These are phyloP conservation scores for Lactuca sativa DNA, from an alignment of 129 eudicot species.

Conservation along the genomic window DNA sequence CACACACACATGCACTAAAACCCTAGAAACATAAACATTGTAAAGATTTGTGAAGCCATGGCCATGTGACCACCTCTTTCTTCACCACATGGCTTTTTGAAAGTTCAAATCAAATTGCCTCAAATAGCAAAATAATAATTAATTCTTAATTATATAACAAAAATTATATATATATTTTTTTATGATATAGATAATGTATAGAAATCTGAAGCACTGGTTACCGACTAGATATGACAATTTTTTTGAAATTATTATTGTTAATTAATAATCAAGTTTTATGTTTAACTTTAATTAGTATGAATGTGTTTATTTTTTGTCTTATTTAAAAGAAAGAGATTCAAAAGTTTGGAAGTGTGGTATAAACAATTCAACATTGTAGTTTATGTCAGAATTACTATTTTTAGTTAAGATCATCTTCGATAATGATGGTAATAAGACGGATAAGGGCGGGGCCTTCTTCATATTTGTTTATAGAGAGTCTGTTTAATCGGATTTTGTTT, in stretches of 20 bases:
- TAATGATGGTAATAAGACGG: neutral
- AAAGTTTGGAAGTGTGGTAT: neutral
- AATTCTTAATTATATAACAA: no score
- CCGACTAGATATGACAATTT: neutral
- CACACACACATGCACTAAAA: neutral
- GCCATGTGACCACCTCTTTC: conserved; percentile 73
- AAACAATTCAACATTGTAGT: neutral
- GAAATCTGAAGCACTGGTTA: neutral
- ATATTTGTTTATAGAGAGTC: neutral
- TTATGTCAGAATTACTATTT: neutral
- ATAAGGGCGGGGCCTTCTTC: neutral
- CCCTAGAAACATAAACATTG: neutral
- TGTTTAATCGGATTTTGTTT: no score
- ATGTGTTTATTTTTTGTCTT: neutral
- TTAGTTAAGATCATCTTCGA: neutral
- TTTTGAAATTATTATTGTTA: no score
- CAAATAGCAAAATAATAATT: neutral
- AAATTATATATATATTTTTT: no score
- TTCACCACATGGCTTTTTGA: conserved; percentile 50
- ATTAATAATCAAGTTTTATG: no score
- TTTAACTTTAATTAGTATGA: neutral
- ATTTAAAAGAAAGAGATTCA: neutral
- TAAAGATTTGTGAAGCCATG: conserved; percentile 45
- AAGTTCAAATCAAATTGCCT: conserved; percentile 1
- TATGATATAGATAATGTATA: neutral